These are phyloP conservation scores for Syncephalis plumigaleata DNA, from an alignment of 371 early-diverging fungal species.

Conservation along the genomic window DNA sequence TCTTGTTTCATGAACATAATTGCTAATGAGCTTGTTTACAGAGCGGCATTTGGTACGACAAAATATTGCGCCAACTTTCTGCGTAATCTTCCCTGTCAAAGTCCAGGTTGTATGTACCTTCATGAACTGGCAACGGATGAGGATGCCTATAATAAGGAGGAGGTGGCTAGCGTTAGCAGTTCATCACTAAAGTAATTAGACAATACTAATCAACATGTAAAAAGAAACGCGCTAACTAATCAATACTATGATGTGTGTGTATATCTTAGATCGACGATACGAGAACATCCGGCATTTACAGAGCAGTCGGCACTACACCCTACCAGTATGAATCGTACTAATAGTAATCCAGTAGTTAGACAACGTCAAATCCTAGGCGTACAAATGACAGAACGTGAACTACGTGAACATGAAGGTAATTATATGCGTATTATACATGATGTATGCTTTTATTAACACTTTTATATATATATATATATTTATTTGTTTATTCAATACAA, in stretches of 20 bases:
- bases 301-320: background rate
- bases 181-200: background rate
- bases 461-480: no score
- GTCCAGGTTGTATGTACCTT: slow-evolving; percentile 80
- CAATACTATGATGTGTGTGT: background rate
- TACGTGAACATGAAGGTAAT: slow-evolving; percentile 11
- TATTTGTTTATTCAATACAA: no score
- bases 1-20: background rate
- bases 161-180: slow-evolving; percentile 21
- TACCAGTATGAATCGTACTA: slow-evolving; percentile 1
- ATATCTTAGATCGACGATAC: background rate
- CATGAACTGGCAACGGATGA: slow-evolving; percentile 93
- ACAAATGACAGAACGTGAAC: slow-evolving; percentile 8
- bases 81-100: slow-evolving; percentile 78
- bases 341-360: slow-evolving; percentile 8
- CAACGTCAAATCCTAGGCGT: slow-evolving; percentile 12
- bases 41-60: slow-evolving; percentile 89
- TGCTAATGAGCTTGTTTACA: slow-evolving; percentile 1
- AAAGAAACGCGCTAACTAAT: background rate
- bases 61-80: slow-evolving; percentile 94
- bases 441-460: no score
- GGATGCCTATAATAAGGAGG: slow-evolving; percentile 43
- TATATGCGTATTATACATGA: slow-evolving; percentile 10
- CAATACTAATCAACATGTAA: background rate
- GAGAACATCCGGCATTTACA: background rate